These are phyloP conservation scores for Telopea speciosissima DNA, from an alignment of 177 flowering plant genomes.

Conservation along the genomic window DNA sequence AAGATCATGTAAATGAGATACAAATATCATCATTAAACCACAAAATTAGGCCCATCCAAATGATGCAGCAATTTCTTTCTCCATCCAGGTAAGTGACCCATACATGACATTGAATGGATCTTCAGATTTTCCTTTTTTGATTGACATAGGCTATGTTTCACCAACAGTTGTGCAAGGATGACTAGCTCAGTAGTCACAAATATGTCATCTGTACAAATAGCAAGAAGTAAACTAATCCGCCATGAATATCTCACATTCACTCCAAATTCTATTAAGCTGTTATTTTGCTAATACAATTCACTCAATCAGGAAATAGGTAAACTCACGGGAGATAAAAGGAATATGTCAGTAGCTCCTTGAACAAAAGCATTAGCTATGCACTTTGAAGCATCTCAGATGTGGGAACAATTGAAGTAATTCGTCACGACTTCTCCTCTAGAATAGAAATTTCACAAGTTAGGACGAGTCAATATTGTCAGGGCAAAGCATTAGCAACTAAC, in stretches of 20 bases:
- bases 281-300: neutral
- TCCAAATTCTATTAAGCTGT: neutral
- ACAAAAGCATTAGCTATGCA: constrained; percentile 54
- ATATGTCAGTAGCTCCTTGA: neutral
- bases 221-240: neutral
- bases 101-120: neutral
- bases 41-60: neutral
- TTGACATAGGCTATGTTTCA: neutral
- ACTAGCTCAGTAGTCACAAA: neutral
- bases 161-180: neutral
- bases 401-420: constrained; percentile 73
- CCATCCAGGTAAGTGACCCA: neutral
- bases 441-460: neutral
- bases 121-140: neutral
- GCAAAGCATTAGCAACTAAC: neutral
- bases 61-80: neutral
- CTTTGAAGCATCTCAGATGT: constrained; percentile 64
- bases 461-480: too few species aligned
- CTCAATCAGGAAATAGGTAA: neutral
- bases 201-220: neutral
- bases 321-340: neutral
- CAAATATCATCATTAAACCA: neutral
- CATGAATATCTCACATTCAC: neutral
- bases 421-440: constrained; percentile 68
- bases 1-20: neutral